Conservation (phyloP, 2,329 filamentous ascomycete species). For the Ilyonectria robusta region DNA sequence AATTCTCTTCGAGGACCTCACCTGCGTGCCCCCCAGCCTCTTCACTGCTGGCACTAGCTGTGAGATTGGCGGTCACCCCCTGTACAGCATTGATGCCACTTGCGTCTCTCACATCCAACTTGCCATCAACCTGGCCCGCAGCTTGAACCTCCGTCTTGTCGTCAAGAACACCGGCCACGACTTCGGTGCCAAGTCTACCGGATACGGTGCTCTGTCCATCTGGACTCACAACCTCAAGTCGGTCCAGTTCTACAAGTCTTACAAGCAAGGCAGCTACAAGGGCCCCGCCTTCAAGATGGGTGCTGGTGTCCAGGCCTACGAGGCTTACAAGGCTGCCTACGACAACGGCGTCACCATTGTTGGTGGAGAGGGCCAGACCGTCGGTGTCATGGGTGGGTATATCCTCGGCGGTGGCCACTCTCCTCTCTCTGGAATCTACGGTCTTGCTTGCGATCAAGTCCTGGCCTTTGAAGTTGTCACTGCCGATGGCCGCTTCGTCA, state of each 20-base stretch:
- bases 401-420: conserved; percentile 72
- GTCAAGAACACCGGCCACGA: conserved; percentile 67
- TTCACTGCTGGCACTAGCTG: conserved; percentile 48
- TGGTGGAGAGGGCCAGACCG: conserved; percentile 67
- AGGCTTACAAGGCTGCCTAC: conserved; percentile 62
- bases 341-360: conserved; percentile 63
- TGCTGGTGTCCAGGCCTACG: conserved; percentile 65
- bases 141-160: conserved; percentile 62
- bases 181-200: conserved; percentile 70
- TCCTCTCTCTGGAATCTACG: conserved; percentile 64
- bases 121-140: conserved; percentile 61
- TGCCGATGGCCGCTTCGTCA: conserved; percentile 62
- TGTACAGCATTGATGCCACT: conserved; percentile 58
- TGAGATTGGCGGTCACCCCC: conserved; percentile 58
- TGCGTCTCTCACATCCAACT: conserved; percentile 61
- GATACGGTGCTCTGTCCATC: conserved; percentile 57
- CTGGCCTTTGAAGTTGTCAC: conserved; percentile 69
- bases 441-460: conserved; percentile 71
- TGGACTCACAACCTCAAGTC: conserved; percentile 59
- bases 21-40: conserved; percentile 52
- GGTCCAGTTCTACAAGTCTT: conserved; percentile 58
- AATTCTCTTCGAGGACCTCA: conserved; percentile 55
- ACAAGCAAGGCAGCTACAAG: conserved; percentile 57
- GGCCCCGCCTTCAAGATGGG: conserved; percentile 67
- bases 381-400: conserved; percentile 73